Percentiles rank a stretch among this genome's conserved stretches.
phyloP scores from a whole-genome alignment of 83 land plant genomes.

The Diphasiastrum complanatum region DNA sequence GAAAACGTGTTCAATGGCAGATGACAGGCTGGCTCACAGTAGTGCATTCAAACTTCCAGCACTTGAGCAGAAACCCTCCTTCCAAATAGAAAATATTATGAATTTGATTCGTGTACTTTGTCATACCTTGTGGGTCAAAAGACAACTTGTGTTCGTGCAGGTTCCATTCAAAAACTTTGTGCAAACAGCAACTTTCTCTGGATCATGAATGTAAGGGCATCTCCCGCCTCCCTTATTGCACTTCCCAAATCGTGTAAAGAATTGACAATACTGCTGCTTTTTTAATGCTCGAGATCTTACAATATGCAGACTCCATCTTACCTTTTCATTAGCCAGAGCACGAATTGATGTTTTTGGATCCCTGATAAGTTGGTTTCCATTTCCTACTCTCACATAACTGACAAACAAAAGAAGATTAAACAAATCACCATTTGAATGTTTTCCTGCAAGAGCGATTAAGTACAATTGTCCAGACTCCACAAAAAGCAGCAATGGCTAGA shows the following conservation, averaged over 20 bases:
- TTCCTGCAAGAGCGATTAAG: slow-evolving; percentile 5
- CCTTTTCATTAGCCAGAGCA: slow-evolving; percentile 90
- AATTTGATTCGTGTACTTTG: neutral
- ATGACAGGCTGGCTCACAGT: too few species aligned
- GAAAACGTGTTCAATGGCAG: too few species aligned
- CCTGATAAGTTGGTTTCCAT: slow-evolving; percentile 90
- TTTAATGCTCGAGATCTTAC: slow-evolving; percentile 64
- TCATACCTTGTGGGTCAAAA: slow-evolving; percentile 87
- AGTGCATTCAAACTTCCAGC: too few species aligned
- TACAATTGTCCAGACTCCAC: neutral
- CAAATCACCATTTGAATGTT: neutral
- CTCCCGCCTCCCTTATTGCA: slow-evolving; percentile 87
- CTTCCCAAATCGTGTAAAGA: slow-evolving; percentile 87
- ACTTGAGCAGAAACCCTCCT: slow-evolving; percentile 3
- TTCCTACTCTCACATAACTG: slow-evolving; percentile 85
- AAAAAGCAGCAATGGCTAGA: neutral
- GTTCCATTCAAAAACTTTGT: slow-evolving; percentile 85
- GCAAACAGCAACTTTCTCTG: slow-evolving; percentile 84
- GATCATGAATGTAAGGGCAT: slow-evolving; percentile 92
- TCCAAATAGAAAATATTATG: too few species aligned
- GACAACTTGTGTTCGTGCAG: slow-evolving; percentile 59
- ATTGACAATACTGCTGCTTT: slow-evolving; percentile 74
- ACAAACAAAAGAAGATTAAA: neutral
- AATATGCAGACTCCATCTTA: slow-evolving; percentile 91
- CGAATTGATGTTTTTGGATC: slow-evolving; percentile 77